A percentile compares a stretch with the other conserved stretches of the same genome.
Evolutionary conservation across 805 yeast genomes (phyloP).

Genomic region (Yarrowia sp.): DNA sequence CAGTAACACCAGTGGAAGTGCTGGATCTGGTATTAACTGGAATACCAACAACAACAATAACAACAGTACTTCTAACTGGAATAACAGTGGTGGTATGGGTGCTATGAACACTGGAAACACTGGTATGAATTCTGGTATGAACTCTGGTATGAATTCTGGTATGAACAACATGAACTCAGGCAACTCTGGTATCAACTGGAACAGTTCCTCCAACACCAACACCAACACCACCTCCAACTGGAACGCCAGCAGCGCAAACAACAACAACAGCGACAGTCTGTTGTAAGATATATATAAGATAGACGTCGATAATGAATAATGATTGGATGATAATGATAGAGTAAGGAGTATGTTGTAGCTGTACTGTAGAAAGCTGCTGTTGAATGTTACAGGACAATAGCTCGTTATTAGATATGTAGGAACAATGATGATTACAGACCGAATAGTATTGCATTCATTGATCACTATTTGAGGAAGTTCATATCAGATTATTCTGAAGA

Average conservation of each 20-base stretch:
- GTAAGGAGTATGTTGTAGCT: neutral
- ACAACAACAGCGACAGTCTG: constrained; percentile 19
- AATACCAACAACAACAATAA: neutral
- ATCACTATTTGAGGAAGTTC: too few species aligned
- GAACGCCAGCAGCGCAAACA: constrained; percentile 13
- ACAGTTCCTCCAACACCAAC: neutral
- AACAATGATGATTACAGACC: too few species aligned
- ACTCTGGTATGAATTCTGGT: neutral
- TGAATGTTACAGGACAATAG: too few species aligned
- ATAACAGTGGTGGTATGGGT: neutral
- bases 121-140: neutral
- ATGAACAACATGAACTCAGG: neutral
- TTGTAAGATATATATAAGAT: neutral
- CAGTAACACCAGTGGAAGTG: neutral
- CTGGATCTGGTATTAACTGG: neutral
- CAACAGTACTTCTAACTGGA: neutral
- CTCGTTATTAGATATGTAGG: too few species aligned
- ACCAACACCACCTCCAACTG: constrained; percentile 1
- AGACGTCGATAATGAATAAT: constrained; percentile 1
- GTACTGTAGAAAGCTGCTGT: too few species aligned
- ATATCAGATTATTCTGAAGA: too few species aligned
- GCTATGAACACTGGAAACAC: neutral
- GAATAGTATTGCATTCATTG: too few species aligned
- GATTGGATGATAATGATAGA: too few species aligned
- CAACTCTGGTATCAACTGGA: neutral